Conservation (phyloP, 1,284 basidiomycete genomes). For the Ganoderma sinense region DNA sequence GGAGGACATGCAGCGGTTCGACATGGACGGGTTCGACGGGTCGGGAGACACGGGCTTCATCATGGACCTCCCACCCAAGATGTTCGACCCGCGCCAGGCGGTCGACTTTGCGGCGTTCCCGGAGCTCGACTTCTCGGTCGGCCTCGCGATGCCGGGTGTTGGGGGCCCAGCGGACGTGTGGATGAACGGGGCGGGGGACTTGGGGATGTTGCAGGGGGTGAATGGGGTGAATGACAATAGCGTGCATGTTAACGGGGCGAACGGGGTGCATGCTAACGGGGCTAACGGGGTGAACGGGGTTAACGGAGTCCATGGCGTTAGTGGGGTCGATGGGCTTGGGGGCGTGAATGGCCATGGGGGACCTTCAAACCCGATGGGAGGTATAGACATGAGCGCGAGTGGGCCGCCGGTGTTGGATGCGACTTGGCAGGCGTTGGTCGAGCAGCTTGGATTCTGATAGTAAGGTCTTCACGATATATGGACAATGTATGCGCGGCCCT, state of each 20-base stretch:
- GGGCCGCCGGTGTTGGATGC: constrained; percentile 53
- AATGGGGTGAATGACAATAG: not conserved
- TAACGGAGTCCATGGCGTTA: not conserved
- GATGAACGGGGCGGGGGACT: not conserved
- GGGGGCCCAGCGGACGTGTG: not conserved
- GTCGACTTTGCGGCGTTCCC: constrained; percentile 29
- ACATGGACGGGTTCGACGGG: constrained; percentile 23
- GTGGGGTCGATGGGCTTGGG: not conserved
- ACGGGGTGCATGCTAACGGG: not conserved
- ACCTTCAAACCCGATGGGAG: not conserved
- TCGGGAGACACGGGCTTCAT: constrained; percentile 25
- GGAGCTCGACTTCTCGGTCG: constrained; percentile 25
- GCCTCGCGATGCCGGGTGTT: not conserved
- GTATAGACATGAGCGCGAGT: constrained; percentile 6
- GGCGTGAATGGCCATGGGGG: not conserved
- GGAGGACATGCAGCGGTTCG: constrained; percentile 51
- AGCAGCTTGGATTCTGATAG: constrained; percentile 75
- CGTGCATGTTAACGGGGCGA: not conserved
- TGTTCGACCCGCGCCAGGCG: constrained; percentile 30
- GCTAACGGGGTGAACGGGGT: not conserved
- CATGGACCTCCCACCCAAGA: constrained; percentile 33
- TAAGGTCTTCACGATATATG: constrained; percentile 28
- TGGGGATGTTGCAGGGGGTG: not conserved
- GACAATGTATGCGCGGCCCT: not conserved
- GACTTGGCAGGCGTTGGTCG: constrained; percentile 71